A percentile compares a stretch with the other conserved stretches of the same genome.
These are phyloP conservation scores for Aspergillus baeticus DNA, from an alignment of 495 filamentous ascomycete genomes.

Conservation along the genomic window DNA sequence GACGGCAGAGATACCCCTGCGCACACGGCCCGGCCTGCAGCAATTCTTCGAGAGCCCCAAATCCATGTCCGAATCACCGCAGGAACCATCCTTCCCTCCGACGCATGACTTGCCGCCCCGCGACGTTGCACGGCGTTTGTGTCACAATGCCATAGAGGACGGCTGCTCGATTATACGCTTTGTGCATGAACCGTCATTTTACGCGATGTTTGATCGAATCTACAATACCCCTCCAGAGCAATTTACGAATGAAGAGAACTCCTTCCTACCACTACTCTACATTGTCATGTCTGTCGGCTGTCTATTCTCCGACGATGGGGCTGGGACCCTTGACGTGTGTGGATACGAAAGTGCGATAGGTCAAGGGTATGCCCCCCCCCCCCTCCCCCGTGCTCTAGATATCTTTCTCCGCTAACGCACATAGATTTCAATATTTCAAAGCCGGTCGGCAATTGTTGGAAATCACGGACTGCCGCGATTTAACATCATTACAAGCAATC, in stretches of 20 bases:
- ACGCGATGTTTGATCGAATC: conserved; percentile 70
- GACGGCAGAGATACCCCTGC: conserved; percentile 43
- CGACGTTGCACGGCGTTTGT: conserved; percentile 65
- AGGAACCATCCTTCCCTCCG: conserved; percentile 49
- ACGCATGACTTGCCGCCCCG: conserved; percentile 70
- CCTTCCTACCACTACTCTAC: conserved; percentile 82
- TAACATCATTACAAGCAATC: conserved; percentile 80
- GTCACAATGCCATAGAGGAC: conserved; percentile 76
- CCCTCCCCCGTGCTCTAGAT: neutral
- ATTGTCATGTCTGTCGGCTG: conserved; percentile 82
- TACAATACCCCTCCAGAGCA: conserved; percentile 71
- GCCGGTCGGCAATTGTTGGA: conserved; percentile 78
- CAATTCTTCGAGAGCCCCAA: conserved; percentile 69
- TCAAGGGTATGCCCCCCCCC: conserved; percentile 62
- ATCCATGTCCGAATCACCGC: conserved; percentile 60
- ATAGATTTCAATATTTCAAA: conserved; percentile 81
- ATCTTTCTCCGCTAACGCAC: neutral
- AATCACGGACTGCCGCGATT: conserved; percentile 87
- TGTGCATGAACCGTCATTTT: conserved; percentile 87
- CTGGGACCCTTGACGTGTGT: conserved; percentile 44
- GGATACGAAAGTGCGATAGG: conserved; percentile 74
- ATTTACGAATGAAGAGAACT: conserved; percentile 71
- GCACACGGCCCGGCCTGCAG: conserved; percentile 38
- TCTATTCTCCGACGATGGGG: conserved; percentile 64
- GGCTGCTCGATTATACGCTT: conserved; percentile 81